Percentiles rank a stretch among this genome's conserved stretches.
These are phyloP conservation scores for Entophlyctis luteolus DNA, from an alignment of 192 early-diverging fungal species.

Conservation along the genomic window DNA sequence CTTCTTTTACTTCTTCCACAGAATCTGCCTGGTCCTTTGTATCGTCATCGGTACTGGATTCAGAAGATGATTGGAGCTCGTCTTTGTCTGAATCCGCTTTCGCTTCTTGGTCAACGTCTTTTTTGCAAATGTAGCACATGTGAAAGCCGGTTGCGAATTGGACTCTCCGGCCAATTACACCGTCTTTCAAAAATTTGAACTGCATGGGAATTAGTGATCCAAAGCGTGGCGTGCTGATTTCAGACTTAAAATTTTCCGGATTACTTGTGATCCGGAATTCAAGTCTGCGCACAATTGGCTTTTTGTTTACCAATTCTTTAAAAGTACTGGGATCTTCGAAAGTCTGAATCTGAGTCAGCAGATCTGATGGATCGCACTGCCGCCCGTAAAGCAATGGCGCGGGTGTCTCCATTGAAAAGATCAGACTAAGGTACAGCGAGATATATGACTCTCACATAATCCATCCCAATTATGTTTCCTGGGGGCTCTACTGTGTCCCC, in stretches of 20 bases:
- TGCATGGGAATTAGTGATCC: slow-evolving; percentile 10
- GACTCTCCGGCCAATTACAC: slow-evolving; percentile 5
- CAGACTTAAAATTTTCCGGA: background rate
- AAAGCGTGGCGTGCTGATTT: background rate
- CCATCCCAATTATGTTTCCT: slow-evolving; percentile 8
- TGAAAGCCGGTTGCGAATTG: slow-evolving; percentile 24
- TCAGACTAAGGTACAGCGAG: background rate
- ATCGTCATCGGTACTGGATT: background rate
- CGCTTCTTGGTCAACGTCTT: background rate
- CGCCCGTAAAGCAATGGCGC: slow-evolving; percentile 19
- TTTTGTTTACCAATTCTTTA: background rate
- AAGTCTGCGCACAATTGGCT: background rate
- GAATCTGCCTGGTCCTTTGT: background rate
- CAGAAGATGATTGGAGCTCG: too few species aligned
- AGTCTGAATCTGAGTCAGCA: slow-evolving; percentile 16
- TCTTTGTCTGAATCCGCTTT: too few species aligned
- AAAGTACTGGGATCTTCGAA: slow-evolving; percentile 3
- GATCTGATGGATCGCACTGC: background rate
- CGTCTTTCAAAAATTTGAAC: slow-evolving; percentile 21
- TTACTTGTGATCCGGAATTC: background rate
- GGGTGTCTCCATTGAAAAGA: background rate
- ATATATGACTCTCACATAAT: slow-evolving; percentile 4
- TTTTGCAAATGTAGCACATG: slow-evolving; percentile 26
- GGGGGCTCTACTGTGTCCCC: slow-evolving; percentile 2
- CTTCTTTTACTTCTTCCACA: background rate